phyloP scores from a whole-genome alignment of 805 yeast genomes.

The Cyberlindnera galapagoensis region DNA sequence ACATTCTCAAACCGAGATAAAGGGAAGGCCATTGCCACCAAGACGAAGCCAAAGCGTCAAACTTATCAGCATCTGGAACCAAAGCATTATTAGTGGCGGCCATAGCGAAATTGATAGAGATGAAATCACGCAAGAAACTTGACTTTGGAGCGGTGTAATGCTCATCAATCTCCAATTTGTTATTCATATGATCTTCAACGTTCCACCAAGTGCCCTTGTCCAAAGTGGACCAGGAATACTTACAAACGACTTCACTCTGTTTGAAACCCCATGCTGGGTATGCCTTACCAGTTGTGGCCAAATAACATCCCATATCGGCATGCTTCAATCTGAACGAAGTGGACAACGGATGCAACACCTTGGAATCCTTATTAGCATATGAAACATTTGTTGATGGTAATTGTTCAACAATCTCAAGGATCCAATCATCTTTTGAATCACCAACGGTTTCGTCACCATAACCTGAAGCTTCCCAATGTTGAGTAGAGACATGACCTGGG shows the following conservation, averaged over 20 bases:
- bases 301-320: constrained; percentile 60
- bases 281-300: constrained; percentile 64
- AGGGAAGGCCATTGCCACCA: constrained; percentile 89
- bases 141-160: constrained; percentile 55
- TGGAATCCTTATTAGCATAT: constrained; percentile 42
- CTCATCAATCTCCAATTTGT: constrained; percentile 47
- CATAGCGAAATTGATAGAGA: constrained; percentile 75
- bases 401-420: constrained; percentile 73
- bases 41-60: constrained; percentile 59
- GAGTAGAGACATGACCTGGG: constrained; percentile 63
- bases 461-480: constrained; percentile 79
- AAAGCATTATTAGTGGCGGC: constrained; percentile 80
- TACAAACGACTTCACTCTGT: constrained; percentile 77
- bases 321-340: constrained; percentile 66
- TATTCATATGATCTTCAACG: constrained; percentile 64
- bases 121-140: constrained; percentile 65
- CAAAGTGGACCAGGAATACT: constrained; percentile 43
- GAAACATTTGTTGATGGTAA: constrained; percentile 25
- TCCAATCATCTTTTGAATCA: constrained; percentile 87
- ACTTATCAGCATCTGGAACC: constrained; percentile 71
- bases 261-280: constrained; percentile 82
- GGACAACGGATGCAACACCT: constrained; percentile 65
- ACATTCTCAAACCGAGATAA: constrained; percentile 66
- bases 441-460: constrained; percentile 69
- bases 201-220: constrained; percentile 91